Percentiles rank a stretch among this genome's conserved stretches.
Conservation (phyloP, 2,329 filamentous ascomycete genomes). For the Neofusicoccum sp. region DNA sequence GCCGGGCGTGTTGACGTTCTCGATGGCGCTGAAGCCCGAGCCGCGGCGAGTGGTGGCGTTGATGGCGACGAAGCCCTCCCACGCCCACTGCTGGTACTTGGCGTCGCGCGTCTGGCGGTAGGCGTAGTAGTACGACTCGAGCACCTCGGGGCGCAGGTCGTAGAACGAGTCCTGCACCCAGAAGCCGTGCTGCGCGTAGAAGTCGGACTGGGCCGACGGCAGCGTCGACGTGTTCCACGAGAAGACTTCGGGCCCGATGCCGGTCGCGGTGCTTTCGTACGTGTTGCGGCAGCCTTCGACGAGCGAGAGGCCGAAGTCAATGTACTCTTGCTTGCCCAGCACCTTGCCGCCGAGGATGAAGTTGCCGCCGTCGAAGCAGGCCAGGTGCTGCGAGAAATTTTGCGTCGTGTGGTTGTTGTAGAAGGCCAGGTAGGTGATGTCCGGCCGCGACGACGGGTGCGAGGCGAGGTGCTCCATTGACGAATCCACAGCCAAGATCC, state of each 20-base stretch:
- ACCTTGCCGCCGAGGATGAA: slow-evolving; percentile 78
- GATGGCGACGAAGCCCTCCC: slow-evolving; percentile 72
- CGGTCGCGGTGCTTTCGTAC: slow-evolving; percentile 65
- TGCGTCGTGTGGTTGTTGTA: slow-evolving; percentile 49
- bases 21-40: slow-evolving; percentile 65
- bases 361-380: slow-evolving; percentile 81
- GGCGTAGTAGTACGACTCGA: slow-evolving; percentile 85
- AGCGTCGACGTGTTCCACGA: slow-evolving; percentile 34
- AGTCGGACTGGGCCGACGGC: slow-evolving; percentile 38
- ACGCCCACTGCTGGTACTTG: slow-evolving; percentile 81
- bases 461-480: slow-evolving; percentile 69
- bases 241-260: slow-evolving; percentile 71
- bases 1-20: slow-evolving; percentile 61
- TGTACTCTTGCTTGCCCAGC: slow-evolving; percentile 63
- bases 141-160: slow-evolving; percentile 73
- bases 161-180: slow-evolving; percentile 65
- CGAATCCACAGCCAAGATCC: slow-evolving; percentile 72
- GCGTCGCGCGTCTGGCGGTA: slow-evolving; percentile 73
- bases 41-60: slow-evolving; percentile 61
- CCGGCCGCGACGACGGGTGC: slow-evolving; percentile 63
- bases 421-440: slow-evolving; percentile 68
- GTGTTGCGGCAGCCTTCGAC: slow-evolving; percentile 72
- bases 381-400: slow-evolving; percentile 53
- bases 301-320: slow-evolving; percentile 70
- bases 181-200: slow-evolving; percentile 69